Evolutionary conservation across 306 rosid species (phyloP).

Genomic region (Vicia faba): DNA sequence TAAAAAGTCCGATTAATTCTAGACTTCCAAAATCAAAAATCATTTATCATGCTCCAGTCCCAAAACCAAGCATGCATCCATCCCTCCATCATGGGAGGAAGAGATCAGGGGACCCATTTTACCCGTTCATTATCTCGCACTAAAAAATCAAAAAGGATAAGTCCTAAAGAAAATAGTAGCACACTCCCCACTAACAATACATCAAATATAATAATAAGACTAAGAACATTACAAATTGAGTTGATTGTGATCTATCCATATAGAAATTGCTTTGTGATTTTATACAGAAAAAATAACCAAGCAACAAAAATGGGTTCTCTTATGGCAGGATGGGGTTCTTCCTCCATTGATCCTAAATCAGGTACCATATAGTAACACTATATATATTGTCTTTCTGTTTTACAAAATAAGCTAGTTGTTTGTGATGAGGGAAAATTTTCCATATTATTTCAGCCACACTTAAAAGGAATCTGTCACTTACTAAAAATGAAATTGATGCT

Average conservation of each 20-base stretch:
- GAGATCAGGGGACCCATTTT: constrained; percentile 20
- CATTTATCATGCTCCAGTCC: too few relatives aligned
- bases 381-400: too few relatives aligned
- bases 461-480: constrained; percentile 57
- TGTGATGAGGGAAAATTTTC: neutral
- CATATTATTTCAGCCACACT: constrained; percentile 35
- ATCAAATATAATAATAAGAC: neutral
- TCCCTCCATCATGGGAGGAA: too few relatives aligned
- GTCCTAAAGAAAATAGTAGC: constrained; percentile 33
- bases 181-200: neutral
- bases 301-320: constrained; percentile 74
- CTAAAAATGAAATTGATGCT: constrained; percentile 61
- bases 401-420: too few relatives aligned
- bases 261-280: neutral
- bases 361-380: too few relatives aligned
- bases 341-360: constrained; percentile 46
- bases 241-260: neutral
- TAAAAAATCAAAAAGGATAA: constrained; percentile 21
- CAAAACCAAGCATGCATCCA: too few relatives aligned
- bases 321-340: constrained; percentile 82
- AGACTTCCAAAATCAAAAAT: too few relatives aligned
- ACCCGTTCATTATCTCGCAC: neutral
- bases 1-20: too few relatives aligned
- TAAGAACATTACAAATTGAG: neutral
- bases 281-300: neutral